phyloP scores from a whole-genome alignment of 768 basidiomycete genomes.

The Lentinus tigrinus region DNA sequence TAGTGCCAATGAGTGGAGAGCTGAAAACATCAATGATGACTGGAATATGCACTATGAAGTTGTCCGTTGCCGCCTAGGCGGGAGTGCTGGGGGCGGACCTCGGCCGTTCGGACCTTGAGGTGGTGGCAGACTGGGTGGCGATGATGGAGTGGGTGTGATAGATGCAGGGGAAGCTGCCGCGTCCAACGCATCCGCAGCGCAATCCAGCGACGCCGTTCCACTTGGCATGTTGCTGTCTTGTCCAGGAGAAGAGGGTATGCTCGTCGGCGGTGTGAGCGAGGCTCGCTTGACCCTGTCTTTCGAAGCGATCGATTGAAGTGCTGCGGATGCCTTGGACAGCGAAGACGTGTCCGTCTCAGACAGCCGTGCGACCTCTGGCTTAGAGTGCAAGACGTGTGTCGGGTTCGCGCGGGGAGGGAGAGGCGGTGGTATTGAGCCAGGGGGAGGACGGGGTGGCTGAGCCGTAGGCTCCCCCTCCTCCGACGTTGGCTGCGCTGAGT shows the following conservation, averaged over 20 bases:
- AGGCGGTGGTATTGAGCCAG: slow-evolving; percentile 37
- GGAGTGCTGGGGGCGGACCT: slow-evolving; percentile 21
- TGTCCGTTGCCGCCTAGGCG: slow-evolving; percentile 18
- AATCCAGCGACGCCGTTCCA: background rate
- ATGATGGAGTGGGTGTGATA: slow-evolving; percentile 11
- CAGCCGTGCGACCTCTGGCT: slow-evolving; percentile 23
- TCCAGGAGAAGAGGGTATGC: slow-evolving; percentile 11
- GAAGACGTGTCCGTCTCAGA: slow-evolving; percentile 26
- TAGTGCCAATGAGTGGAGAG: background rate
- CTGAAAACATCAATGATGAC: background rate
- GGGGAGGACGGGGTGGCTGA: background rate
- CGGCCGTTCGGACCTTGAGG: slow-evolving; percentile 1
- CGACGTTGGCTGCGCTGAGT: background rate
- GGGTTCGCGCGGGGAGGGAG: slow-evolving; percentile 46
- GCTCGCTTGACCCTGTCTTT: slow-evolving; percentile 30
- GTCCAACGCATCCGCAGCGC: background rate
- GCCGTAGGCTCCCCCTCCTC: background rate
- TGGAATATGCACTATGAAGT: background rate
- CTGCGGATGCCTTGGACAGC: slow-evolving; percentile 46
- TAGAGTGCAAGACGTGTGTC: slow-evolving; percentile 29
- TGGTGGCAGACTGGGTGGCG: slow-evolving; percentile 5
- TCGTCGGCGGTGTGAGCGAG: slow-evolving; percentile 19
- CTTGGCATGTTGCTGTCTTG: slow-evolving; percentile 2
- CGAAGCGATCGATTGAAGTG: slow-evolving; percentile 54
- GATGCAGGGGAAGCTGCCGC: slow-evolving; percentile 5